Conservation (phyloP, 2,329 filamentous ascomycete genomes). For the Colletotrichum liaoningense region DNA sequence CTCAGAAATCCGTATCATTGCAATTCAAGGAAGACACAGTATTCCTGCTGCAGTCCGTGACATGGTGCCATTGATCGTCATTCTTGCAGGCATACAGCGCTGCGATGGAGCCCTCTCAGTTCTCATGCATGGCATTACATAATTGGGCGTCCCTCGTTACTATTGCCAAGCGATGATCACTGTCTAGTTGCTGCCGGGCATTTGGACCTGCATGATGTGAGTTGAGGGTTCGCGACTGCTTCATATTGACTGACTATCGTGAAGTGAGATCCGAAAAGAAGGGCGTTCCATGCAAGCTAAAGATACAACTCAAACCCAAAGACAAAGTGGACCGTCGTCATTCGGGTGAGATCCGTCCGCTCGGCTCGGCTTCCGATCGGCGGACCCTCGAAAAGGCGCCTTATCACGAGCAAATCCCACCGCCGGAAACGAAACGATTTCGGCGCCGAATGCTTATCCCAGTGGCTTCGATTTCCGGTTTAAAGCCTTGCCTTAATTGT, state of each 20-base stretch:
- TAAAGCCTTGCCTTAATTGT: neutral
- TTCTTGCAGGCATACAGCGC: neutral
- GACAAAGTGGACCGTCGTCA: neutral
- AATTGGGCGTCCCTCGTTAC: neutral
- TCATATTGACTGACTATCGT: neutral
- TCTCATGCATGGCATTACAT: neutral
- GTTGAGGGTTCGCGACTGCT: neutral
- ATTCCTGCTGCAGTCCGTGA: neutral
- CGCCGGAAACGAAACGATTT: neutral
- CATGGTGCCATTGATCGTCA: neutral
- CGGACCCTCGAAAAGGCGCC: neutral
- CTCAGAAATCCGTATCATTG: neutral
- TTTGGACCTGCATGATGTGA: neutral
- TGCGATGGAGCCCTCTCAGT: neutral
- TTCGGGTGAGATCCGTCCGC: slow-evolving; percentile 7
- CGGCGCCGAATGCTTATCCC: neutral
- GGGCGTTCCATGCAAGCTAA: neutral
- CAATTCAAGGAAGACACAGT: neutral
- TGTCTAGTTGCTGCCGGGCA: neutral
- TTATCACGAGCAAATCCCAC: neutral
- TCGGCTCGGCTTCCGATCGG: slow-evolving; percentile 16
- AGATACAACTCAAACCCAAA: neutral
- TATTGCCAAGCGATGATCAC: too few relatives aligned
- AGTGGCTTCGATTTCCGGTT: neutral
- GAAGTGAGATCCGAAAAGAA: neutral